Base-by-base conservation (phyloP, 1,284 basidiomycete genomes). In the Coniferiporia weirii region DNA sequence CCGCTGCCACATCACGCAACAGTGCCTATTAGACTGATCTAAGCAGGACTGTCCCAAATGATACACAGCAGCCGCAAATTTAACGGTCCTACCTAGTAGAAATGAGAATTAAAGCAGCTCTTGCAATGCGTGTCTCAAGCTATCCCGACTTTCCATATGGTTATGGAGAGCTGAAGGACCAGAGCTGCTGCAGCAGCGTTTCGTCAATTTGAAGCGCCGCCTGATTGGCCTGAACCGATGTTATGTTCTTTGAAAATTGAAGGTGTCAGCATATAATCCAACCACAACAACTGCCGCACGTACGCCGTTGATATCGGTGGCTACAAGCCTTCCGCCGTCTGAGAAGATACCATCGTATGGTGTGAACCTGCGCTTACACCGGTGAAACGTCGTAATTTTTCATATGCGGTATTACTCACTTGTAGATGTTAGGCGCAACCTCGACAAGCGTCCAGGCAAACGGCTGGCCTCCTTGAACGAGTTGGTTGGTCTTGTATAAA, bases 291-390 rank as follows among this genome's bases (percentile, higher is more conserved):
- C 34, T n/a, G 35, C 38, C 35, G 4, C 13, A 44, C 58, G 38
- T 44, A 60, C 59, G 34, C 53, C 8, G 46, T 56, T 56, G 20
- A 56, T 52, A 22, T 60, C 59, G 10, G 59, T 60, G 19, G 50
- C 59, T 10, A 60, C 44, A 20, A 60, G 53, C 15, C 19, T 51
- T 35, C 59, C 59, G 27, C 19, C 38, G 6, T 51, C 17, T 19
- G 54, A 56, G 27, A 56, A 22, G 13, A 60, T 20, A 45, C 52
- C 44, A 17, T 60, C 59, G 20, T 52, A 60, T 20, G 59, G 59
- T 13, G 32, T 15, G 22, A 52, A n/a, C 27, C 50, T 46, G 44
- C 3, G 8, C 17, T 6, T n/a, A 46, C 15, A 46, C 8, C 8
- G 7, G n/a, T 43, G 10, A n/a, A 12, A 43, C n/a, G 40, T 43